Conservation (phyloP, 371 early-diverging fungal species). For the Mortierella sp. region DNA sequence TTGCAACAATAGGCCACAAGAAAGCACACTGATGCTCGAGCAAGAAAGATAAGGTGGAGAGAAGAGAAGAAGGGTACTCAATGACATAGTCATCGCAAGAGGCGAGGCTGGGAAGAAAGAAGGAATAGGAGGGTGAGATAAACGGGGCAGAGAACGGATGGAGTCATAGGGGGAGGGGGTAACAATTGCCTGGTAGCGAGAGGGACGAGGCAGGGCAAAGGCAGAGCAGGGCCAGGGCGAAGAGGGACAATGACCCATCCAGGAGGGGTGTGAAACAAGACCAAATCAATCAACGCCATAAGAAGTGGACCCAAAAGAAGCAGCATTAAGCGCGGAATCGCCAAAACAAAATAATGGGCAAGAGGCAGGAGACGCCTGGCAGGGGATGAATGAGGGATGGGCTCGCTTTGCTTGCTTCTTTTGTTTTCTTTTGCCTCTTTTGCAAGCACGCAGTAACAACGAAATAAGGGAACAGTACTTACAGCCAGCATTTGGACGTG, state of each 20-base stretch:
- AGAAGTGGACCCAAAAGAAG: too few species aligned
- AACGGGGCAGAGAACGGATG: not conserved
- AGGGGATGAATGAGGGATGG: not conserved
- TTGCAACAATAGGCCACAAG: not conserved
- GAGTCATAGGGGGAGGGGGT: not conserved
- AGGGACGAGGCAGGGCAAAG: not conserved
- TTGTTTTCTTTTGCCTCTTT: not conserved
- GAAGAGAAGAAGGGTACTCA: not conserved
- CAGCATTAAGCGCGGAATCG: too few species aligned
- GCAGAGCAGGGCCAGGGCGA: not conserved
- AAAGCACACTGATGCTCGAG: not conserved
- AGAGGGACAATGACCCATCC: not conserved
- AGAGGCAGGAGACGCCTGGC: not conserved
- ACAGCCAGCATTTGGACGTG: slow-evolving; percentile 36
- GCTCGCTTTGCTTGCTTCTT: not conserved
- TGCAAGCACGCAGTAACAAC: not conserved
- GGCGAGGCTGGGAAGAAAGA: not conserved
- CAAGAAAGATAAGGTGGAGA: not conserved
- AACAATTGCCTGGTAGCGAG: not conserved
- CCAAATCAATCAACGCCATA: too few species aligned
- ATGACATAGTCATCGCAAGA: not conserved
- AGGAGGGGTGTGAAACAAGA: not conserved
- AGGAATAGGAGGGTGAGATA: not conserved
- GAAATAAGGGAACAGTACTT: not conserved
- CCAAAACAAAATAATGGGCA: too few species aligned